Conservation (phyloP, 257 asterid species). For the Solanum arcanum region DNA sequence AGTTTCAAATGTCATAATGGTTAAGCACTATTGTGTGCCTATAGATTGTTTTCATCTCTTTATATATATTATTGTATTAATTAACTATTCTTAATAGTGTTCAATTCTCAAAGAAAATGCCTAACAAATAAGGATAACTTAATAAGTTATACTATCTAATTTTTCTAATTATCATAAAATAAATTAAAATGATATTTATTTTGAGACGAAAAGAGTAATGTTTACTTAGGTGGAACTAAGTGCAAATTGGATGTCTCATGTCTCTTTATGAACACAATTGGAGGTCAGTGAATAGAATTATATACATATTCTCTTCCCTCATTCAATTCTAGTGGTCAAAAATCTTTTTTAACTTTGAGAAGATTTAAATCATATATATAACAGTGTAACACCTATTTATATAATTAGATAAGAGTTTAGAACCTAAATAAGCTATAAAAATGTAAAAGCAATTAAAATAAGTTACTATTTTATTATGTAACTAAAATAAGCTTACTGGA, state of each 20-base stretch:
- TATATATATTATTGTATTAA: neutral
- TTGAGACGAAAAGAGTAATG: neutral
- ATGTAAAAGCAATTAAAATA: too few relatives aligned
- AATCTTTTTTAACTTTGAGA: neutral
- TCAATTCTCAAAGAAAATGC: neutral
- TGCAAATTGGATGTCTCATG: neutral
- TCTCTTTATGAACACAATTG: neutral
- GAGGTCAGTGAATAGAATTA: neutral
- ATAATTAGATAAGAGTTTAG: neutral
- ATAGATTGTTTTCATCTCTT: too few relatives aligned
- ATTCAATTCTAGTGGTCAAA: neutral
- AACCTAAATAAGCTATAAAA: too few relatives aligned
- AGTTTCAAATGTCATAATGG: neutral
- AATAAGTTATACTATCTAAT: too few relatives aligned
- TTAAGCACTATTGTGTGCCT: neutral
- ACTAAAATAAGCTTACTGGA: too few relatives aligned
- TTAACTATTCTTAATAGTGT: neutral
- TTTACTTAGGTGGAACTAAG: neutral
- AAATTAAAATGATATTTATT: too few relatives aligned
- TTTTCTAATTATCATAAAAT: too few relatives aligned
- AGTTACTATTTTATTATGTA: too few relatives aligned
- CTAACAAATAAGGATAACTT: neutral
- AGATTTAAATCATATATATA: neutral
- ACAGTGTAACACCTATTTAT: neutral
- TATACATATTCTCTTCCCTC: neutral